These are phyloP conservation scores for Leccinum uliginosum DNA, from an alignment of 768 basidiomycete species.

Conservation along the genomic window DNA sequence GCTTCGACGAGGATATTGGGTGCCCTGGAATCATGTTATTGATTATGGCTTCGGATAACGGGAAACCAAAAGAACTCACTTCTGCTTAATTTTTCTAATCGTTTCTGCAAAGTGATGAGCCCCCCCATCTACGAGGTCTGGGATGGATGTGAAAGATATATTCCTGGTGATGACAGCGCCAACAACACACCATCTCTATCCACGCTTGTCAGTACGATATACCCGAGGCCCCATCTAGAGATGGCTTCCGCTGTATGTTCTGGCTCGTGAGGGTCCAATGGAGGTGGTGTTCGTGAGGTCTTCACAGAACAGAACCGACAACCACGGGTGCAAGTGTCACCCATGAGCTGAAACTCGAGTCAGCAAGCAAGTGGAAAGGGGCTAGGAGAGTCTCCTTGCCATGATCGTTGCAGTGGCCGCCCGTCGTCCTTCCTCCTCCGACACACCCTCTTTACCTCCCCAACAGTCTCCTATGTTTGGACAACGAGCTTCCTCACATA, in stretches of 20 bases:
- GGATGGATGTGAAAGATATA: conserved; percentile 1
- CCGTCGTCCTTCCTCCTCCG: conserved; percentile 67
- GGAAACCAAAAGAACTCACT: conserved; percentile 44
- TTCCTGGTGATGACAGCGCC: neutral
- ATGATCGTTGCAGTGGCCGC: conserved; percentile 98
- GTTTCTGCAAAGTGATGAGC: conserved; percentile 94
- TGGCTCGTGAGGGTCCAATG: conserved; percentile 93
- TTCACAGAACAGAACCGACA: conserved; percentile 98
- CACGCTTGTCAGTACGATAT: conserved; percentile 95
- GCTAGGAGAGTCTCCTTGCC: conserved; percentile 43
- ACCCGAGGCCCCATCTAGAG: conserved; percentile 95
- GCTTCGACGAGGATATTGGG: conserved; percentile 96
- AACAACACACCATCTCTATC: conserved; percentile 82
- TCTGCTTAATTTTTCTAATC: conserved; percentile 91
- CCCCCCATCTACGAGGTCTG: conserved; percentile 91
- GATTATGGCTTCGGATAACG: neutral
- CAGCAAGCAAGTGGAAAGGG: conserved; percentile 3
- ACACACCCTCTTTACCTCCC: conserved; percentile 74
- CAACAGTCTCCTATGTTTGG: conserved; percentile 99
- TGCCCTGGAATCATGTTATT: conserved; percentile 50
- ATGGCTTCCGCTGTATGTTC: conserved; percentile 99
- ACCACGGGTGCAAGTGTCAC: conserved; percentile 96
- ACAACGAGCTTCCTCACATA: conserved; percentile 98
- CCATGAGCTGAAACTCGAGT: conserved; percentile 72
- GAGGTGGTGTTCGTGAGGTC: conserved; percentile 83